phyloP scores from a whole-genome alignment of 306 rosid genomes.

The Ormosia semicastrata region DNA sequence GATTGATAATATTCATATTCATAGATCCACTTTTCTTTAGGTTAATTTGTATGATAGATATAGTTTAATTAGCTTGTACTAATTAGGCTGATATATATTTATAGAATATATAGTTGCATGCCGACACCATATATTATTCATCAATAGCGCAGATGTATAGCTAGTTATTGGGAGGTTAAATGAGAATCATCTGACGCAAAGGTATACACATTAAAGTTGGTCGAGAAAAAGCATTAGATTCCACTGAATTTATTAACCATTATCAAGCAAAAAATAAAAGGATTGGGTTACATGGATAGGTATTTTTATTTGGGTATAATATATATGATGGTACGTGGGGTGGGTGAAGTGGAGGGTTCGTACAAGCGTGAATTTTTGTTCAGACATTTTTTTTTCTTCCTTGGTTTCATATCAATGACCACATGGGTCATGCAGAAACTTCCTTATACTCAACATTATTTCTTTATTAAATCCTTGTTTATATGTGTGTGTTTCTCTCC shows the following conservation, averaged over 20 bases:
- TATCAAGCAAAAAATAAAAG: neutral
- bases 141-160: neutral
- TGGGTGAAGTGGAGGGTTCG: neutral
- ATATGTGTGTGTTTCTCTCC: neutral
- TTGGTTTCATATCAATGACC: neutral
- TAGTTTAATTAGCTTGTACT: neutral
- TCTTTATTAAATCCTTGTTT: neutral
- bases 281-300: neutral
- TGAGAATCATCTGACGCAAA: neutral
- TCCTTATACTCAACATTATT: neutral
- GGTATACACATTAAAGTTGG: neutral
- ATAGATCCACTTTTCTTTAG: neutral
- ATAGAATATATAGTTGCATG: no score
- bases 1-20: no score
- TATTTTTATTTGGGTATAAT: neutral
- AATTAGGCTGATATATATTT: neutral
- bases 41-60: neutral
- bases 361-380: neutral
- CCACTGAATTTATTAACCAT: neutral
- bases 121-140: no score
- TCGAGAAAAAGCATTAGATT: constrained; percentile 8
- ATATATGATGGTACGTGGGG: neutral
- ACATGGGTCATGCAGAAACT: neutral
- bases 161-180: neutral
- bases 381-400: neutral